Percentiles rank a stretch among this genome's conserved stretches.
These are phyloP conservation scores for Astragalus membranaceus DNA, from an alignment of 306 rosid species.

Conservation along the genomic window DNA sequence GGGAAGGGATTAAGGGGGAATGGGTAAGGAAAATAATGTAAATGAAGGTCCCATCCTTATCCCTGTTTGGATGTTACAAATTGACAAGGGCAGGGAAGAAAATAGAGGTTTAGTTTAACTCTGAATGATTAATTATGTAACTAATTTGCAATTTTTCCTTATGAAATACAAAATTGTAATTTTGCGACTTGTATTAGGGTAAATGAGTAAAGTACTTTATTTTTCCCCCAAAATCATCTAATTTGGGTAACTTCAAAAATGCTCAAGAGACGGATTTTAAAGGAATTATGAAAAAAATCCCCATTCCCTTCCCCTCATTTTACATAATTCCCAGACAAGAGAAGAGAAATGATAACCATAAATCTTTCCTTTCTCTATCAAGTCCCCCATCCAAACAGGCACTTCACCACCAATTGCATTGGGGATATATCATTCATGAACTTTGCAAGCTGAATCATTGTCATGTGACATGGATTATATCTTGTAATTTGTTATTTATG, in stretches of 20 bases:
- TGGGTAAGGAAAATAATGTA: neutral
- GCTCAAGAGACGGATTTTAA: neutral
- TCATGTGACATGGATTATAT: neutral
- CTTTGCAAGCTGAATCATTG: constrained; percentile 3
- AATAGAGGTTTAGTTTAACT: neutral
- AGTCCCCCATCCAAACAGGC: neutral
- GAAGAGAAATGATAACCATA: neutral
- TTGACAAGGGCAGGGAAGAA: neutral
- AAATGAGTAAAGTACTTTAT: neutral
- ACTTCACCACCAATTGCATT: neutral
- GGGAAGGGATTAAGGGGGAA: neutral
- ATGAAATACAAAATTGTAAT: neutral
- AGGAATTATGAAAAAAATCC: neutral
- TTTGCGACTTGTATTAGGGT: neutral
- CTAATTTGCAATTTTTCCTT: neutral
- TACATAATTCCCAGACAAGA: neutral
- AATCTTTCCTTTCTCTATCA: neutral
- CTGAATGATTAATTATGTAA: neutral
- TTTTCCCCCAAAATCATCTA: neutral
- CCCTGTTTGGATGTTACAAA: neutral
- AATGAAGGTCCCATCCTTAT: neutral
- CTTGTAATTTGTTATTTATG: constrained; percentile 2
- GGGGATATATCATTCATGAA: neutral
- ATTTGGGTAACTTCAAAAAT: neutral
- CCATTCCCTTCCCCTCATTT: neutral